Evolutionary conservation across 805 yeast species (phyloP).

Genomic region (Metschnikowia baotianmanensis): DNA sequence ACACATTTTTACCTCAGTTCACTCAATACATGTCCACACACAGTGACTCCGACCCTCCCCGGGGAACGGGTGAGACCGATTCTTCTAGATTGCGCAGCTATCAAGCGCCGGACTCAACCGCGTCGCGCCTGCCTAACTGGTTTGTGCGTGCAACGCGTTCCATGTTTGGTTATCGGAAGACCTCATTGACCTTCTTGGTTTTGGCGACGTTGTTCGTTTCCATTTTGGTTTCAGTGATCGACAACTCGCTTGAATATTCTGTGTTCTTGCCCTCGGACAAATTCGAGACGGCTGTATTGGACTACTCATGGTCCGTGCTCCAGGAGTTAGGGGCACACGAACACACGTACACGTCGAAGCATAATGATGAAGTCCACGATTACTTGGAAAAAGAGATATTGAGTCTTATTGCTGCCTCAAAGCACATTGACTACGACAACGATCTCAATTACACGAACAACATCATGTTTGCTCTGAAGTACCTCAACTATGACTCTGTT

Average conservation of each 20-base stretch:
- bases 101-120: constrained; percentile 1
- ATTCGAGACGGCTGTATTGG: constrained; percentile 33
- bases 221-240: constrained; percentile 35
- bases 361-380: constrained; percentile 74
- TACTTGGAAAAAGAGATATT: constrained; percentile 47
- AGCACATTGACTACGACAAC: constrained; percentile 38
- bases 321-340: constrained; percentile 62
- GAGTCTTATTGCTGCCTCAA: constrained; percentile 28
- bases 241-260: constrained; percentile 38
- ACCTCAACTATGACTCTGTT: constrained; percentile 48
- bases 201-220: constrained; percentile 46
- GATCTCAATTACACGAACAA: constrained; percentile 43
- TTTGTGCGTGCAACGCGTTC: constrained; percentile 39
- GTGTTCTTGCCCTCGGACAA: constrained; percentile 43
- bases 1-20: neutral
- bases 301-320: constrained; percentile 65
- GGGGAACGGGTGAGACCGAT: constrained; percentile 2
- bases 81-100: constrained; percentile 8
- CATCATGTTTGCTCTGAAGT: constrained; percentile 50
- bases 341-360: constrained; percentile 79
- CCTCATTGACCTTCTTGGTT: constrained; percentile 59
- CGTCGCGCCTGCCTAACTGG: constrained; percentile 14
- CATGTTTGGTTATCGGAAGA: constrained; percentile 68
- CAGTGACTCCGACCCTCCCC: constrained; percentile 12
- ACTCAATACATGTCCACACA: constrained; percentile 7